These are phyloP conservation scores for Lasiosphaeris hirsuta DNA, from an alignment of 495 filamentous ascomycete species.

Conservation along the genomic window DNA sequence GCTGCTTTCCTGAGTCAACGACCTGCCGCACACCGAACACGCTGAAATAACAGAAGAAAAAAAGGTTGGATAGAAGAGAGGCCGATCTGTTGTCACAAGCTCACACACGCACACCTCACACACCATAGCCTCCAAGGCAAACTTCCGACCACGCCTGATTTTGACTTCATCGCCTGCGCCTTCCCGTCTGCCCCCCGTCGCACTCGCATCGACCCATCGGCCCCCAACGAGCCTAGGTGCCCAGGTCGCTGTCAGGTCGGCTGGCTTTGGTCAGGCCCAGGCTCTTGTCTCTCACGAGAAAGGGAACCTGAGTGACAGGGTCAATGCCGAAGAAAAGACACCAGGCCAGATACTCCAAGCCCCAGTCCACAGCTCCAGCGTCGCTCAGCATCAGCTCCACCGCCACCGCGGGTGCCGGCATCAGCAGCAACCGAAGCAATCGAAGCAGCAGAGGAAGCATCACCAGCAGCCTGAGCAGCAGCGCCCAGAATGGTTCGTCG, in stretches of 20 bases:
- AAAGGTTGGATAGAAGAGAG: too few species aligned
- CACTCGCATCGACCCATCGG: background rate
- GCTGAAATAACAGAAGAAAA: too few species aligned
- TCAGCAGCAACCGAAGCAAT: slow-evolving; percentile 16
- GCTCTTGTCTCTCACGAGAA: background rate
- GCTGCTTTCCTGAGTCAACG: too few species aligned
- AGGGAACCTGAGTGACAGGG: background rate
- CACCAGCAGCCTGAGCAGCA: slow-evolving; percentile 9
- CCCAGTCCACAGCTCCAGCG: slow-evolving; percentile 48
- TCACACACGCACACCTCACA: too few species aligned
- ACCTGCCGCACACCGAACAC: too few species aligned
- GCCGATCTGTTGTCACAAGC: too few species aligned
- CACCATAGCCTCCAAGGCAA: too few species aligned
- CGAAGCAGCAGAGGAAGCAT: slow-evolving; percentile 13
- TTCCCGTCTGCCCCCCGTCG: too few species aligned
- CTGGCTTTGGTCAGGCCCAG: background rate
- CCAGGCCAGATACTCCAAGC: slow-evolving; percentile 46
- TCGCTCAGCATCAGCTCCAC: slow-evolving; percentile 31
- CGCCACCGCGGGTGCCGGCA: slow-evolving; percentile 15
- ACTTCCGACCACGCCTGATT: too few species aligned
- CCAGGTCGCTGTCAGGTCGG: slow-evolving; percentile 1
- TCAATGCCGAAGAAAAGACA: slow-evolving; percentile 55
- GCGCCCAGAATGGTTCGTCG: slow-evolving; percentile 23
- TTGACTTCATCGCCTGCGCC: too few species aligned
- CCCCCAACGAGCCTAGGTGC: background rate